These are phyloP conservation scores for Podospora pseudopauciseta DNA, from an alignment of 495 filamentous ascomycete genomes.

Conservation along the genomic window DNA sequence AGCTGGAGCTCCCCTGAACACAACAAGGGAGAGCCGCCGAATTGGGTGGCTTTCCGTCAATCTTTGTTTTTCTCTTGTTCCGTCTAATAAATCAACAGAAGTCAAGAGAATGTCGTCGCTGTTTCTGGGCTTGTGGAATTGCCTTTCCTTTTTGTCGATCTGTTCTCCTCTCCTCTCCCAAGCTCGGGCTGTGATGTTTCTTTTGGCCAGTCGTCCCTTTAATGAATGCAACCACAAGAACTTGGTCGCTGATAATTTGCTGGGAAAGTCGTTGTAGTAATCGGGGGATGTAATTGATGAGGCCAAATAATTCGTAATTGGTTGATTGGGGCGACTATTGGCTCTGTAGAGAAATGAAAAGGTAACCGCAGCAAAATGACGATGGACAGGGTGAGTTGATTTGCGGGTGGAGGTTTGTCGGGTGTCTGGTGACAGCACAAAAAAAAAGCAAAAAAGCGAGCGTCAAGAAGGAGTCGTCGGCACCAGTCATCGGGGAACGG, in stretches of 20 bases:
- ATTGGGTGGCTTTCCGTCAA: too few relatives aligned
- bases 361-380: constrained; percentile 15
- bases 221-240: not conserved
- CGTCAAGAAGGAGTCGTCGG: not conserved
- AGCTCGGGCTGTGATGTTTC: not conserved
- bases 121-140: constrained; percentile 8
- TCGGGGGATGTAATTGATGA: not conserved
- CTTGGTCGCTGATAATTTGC: not conserved
- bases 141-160: not conserved
- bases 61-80: too few relatives aligned
- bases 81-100: not conserved
- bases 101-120: constrained; percentile 1
- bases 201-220: not conserved
- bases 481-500: not conserved
- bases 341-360: constrained; percentile 18
- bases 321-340: not conserved
- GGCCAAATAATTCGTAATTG: not conserved
- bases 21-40: too few relatives aligned
- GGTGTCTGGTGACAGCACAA: not conserved
- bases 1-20: not conserved
- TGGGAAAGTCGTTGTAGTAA: not conserved
- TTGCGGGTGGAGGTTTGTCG: not conserved
- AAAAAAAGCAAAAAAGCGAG: not conserved
- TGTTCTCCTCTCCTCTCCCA: not conserved
- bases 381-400: constrained; percentile 6